phyloP scores from a whole-genome alignment of 352 stramenopile species.

The Phytophthora meadii region DNA sequence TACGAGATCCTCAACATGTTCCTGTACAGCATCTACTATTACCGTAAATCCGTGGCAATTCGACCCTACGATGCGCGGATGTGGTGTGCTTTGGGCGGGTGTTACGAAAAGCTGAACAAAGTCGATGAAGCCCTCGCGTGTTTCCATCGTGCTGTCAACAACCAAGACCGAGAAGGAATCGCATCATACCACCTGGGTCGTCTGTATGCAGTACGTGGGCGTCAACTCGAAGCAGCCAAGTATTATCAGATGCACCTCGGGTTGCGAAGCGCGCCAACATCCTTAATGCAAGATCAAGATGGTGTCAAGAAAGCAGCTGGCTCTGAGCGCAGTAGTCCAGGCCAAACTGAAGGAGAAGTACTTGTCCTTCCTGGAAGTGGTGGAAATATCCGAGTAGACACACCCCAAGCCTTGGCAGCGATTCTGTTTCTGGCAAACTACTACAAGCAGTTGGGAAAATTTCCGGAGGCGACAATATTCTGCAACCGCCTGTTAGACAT shows the following conservation, averaged over 20 bases:
- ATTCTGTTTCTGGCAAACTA: constrained; percentile 86
- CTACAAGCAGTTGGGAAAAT: constrained; percentile 76
- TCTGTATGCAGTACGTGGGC: constrained; percentile 55
- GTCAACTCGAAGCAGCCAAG: constrained; percentile 67
- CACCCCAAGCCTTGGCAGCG: constrained; percentile 61
- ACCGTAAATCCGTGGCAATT: constrained; percentile 95
- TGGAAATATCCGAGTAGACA: constrained; percentile 65
- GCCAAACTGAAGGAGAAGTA: constrained; percentile 26
- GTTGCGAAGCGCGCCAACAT: constrained; percentile 40
- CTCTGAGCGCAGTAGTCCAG: constrained; percentile 11
- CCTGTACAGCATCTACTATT: constrained; percentile 99
- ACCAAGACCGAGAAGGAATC: constrained; percentile 78
- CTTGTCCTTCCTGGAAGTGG: constrained; percentile 38
- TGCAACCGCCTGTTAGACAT: constrained; percentile 83
- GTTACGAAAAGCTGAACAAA: constrained; percentile 83
- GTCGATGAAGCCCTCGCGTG: constrained; percentile 74
- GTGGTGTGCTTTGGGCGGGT: constrained; percentile 95
- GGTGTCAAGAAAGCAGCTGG: constrained; percentile 5
- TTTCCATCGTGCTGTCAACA: constrained; percentile 78
- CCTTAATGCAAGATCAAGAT: constrained; percentile 29
- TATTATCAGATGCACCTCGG: constrained; percentile 81
- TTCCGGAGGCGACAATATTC: constrained; percentile 63
- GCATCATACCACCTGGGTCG: constrained; percentile 76
- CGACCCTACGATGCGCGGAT: constrained; percentile 97
- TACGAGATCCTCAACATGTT: constrained; percentile 99